Evolutionary conservation across 768 basidiomycete genomes (phyloP).

Genomic region (Lactifluus hygrophoroides): DNA sequence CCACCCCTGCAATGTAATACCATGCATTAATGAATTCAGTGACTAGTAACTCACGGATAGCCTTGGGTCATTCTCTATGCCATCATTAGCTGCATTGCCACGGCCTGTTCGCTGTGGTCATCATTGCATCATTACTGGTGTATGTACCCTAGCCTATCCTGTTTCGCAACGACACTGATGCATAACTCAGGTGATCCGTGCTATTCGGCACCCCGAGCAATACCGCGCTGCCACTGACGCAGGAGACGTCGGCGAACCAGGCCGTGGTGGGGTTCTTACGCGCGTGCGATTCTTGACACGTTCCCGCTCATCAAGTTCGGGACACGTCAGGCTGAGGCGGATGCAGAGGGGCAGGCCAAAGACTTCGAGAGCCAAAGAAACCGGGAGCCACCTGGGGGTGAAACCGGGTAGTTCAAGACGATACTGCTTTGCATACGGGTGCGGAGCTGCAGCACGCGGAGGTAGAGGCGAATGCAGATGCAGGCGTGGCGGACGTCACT

Average conservation of each 20-base stretch:
- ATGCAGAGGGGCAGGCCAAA: conserved; percentile 2
- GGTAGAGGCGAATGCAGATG: not conserved
- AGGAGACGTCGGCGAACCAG: conserved; percentile 38
- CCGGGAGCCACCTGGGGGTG: not conserved
- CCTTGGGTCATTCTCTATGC: conserved; percentile 74
- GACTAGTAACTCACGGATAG: conserved; percentile 4
- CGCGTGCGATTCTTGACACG: conserved; percentile 89
- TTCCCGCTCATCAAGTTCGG: conserved; percentile 92
- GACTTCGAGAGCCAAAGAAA: not conserved
- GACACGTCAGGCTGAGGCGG: conserved; percentile 6
- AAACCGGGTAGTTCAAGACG: not conserved
- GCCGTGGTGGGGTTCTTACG: conserved; percentile 33
- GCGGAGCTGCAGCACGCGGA: not conserved
- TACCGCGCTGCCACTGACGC: conserved; percentile 47
- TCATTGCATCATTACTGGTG: conserved; percentile 83
- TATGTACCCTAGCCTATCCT: conserved; percentile 53
- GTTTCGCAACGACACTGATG: not conserved
- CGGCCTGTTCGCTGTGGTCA: conserved; percentile 74
- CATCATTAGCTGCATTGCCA: conserved; percentile 85
- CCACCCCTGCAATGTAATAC: conserved; percentile 61
- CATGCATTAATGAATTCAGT: not conserved
- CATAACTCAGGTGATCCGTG: conserved; percentile 57
- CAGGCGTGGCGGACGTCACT: not conserved
- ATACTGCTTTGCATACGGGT: not conserved
- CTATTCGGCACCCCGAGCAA: conserved; percentile 81